Conservation (phyloP, 2,329 filamentous ascomycete species). For the Botryosphaeria dothidea region DNA sequence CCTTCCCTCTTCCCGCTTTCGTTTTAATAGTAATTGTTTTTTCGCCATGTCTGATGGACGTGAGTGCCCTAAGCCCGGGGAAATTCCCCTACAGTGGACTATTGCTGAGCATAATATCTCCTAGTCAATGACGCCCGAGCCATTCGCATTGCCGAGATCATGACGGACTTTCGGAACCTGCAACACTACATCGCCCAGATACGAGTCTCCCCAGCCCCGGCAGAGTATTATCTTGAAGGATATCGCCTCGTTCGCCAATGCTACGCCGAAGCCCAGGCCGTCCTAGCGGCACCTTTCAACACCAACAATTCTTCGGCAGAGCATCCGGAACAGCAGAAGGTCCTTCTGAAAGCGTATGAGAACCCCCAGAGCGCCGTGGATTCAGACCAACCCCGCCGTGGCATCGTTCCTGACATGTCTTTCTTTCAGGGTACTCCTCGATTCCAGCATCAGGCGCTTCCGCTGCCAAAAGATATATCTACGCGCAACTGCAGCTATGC, state of each 20-base stretch:
- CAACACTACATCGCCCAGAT: conserved; percentile 60
- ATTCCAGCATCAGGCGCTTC: conserved; percentile 61
- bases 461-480: conserved; percentile 63
- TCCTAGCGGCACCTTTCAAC: conserved; percentile 57
- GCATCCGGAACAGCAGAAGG: conserved; percentile 56
- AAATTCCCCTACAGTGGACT: not conserved
- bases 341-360: conserved; percentile 57
- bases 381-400: not conserved
- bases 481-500: conserved; percentile 56
- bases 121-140: conserved; percentile 65
- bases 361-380: not conserved
- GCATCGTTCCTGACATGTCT: not conserved
- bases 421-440: conserved; percentile 56
- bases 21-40: conserved; percentile 10
- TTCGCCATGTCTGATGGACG: conserved; percentile 57
- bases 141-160: conserved; percentile 63
- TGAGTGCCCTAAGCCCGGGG: conserved; percentile 39
- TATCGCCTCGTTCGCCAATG: conserved; percentile 60
- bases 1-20: not conserved
- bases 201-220: conserved; percentile 51
- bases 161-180: conserved; percentile 64
- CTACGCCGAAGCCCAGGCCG: conserved; percentile 53
- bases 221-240: conserved; percentile 61
- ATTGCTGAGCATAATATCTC: not conserved
- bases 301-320: conserved; percentile 43